Evolutionary conservation across 176 grass and related monocot species (phyloP).

Genomic region (Echinochloa phyllopogon): DNA sequence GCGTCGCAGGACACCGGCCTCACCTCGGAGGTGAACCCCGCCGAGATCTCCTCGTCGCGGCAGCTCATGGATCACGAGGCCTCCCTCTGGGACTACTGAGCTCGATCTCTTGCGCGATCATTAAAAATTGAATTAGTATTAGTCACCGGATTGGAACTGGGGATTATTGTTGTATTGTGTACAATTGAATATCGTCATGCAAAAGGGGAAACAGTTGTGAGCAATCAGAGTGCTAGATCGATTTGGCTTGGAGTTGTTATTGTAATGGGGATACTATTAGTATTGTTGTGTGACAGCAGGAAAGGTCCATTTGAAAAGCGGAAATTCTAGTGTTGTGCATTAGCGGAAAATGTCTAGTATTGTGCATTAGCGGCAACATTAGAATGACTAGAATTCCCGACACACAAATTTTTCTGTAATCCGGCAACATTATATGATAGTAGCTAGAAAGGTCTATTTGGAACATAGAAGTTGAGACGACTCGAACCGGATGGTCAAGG

Average conservation of each 20-base stretch:
- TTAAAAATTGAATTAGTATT: constrained; percentile 2
- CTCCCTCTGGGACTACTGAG: constrained; percentile 53
- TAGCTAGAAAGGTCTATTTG: background rate
- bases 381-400: too few species aligned
- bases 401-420: too few species aligned
- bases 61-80: constrained; percentile 42
- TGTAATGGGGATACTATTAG: background rate
- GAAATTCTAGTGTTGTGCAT: too few species aligned
- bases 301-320: background rate
- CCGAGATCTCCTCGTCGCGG: constrained; percentile 58
- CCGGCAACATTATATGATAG: too few species aligned
- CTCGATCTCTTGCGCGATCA: background rate
- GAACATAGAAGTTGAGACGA: background rate
- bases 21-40: constrained; percentile 64
- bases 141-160: background rate
- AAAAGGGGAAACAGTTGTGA: background rate
- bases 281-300: background rate
- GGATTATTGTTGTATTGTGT: background rate
- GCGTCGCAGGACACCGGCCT: constrained; percentile 68
- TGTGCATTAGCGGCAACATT: too few species aligned
- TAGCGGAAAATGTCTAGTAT: too few species aligned
- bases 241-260: background rate
- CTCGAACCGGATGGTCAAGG: too few species aligned
- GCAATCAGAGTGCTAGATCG: background rate
- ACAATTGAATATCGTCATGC: background rate